phyloP scores from a whole-genome alignment of 164 flowering plant species.

The Vitis rupestris region DNA sequence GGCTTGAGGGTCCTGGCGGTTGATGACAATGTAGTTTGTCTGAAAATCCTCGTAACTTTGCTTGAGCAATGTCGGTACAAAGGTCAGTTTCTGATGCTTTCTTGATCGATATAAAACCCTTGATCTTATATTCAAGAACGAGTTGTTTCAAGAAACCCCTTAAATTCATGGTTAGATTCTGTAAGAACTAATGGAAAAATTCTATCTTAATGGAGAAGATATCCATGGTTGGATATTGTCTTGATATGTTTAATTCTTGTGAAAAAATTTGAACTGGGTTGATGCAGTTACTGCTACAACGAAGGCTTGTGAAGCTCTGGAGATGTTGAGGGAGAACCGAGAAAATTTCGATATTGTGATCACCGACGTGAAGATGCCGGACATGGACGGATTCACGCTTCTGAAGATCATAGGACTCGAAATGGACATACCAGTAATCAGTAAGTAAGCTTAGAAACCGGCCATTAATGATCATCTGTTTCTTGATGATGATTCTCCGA shows the following conservation, averaged over 20 bases:
- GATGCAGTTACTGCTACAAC: slow-evolving; percentile 34
- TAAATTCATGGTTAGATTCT: too few relatives aligned
- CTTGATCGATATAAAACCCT: too few relatives aligned
- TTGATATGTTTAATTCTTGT: too few relatives aligned
- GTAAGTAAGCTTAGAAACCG: slow-evolving; percentile 19
- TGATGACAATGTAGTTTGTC: slow-evolving; percentile 24
- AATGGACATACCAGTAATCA: slow-evolving; percentile 54
- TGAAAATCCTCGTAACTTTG: slow-evolving; percentile 13
- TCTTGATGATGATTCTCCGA: not conserved
- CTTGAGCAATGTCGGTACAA: slow-evolving; percentile 29
- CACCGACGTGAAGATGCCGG: slow-evolving; percentile 40
- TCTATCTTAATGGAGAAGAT: too few relatives aligned
- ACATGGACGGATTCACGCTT: slow-evolving; percentile 49
- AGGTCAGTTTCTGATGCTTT: slow-evolving; percentile 13
- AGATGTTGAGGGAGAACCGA: slow-evolving; percentile 34
- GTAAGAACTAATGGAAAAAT: too few relatives aligned
- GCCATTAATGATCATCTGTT: too few relatives aligned
- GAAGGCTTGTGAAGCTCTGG: slow-evolving; percentile 28
- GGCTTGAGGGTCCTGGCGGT: slow-evolving; percentile 31
- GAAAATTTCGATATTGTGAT: slow-evolving; percentile 43
- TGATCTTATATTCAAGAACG: too few relatives aligned
- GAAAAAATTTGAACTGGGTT: too few relatives aligned
- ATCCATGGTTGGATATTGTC: too few relatives aligned
- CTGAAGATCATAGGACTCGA: slow-evolving; percentile 41
- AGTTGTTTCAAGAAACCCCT: too few relatives aligned